Conservation (phyloP, 2,329 filamentous ascomycete genomes). For the Coniella vitis region DNA sequence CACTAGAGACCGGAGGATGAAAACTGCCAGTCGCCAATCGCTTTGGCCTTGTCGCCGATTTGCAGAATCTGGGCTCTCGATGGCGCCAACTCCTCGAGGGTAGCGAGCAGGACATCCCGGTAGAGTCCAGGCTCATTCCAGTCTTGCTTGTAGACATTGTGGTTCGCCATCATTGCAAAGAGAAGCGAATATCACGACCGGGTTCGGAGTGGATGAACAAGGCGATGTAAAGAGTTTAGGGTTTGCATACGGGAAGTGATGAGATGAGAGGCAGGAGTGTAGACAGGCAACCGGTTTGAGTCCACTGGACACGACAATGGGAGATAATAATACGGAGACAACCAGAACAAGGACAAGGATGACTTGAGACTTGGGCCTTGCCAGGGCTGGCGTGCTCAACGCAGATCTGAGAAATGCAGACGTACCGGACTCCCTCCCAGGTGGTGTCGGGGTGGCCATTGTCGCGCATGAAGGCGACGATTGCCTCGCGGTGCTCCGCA, state of each 20-base stretch:
- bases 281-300: too few species aligned
- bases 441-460: slow-evolving; percentile 19
- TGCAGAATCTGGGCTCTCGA: slow-evolving; percentile 19
- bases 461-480: slow-evolving; percentile 13
- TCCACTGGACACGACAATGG: too few species aligned
- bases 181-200: not conserved
- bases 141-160: slow-evolving; percentile 18
- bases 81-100: slow-evolving; percentile 32
- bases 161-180: not conserved
- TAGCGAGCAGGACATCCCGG: slow-evolving; percentile 35
- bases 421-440: slow-evolving; percentile 22
- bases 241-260: not conserved
- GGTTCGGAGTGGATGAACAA: not conserved
- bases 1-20: slow-evolving; percentile 20
- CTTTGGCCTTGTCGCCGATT: slow-evolving; percentile 19
- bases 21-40: slow-evolving; percentile 20
- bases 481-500: slow-evolving; percentile 16
- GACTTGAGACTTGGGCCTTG: not conserved
- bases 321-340: too few species aligned
- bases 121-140: slow-evolving; percentile 36
- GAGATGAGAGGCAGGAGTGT: too few species aligned
- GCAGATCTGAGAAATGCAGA: not conserved
- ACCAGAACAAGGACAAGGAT: not conserved
- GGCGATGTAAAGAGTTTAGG: not conserved
- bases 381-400: not conserved